Percentiles rank a stretch among this genome's conserved stretches.
Conservation (phyloP, 179 eudicot species). For the Silene coronaria region DNA sequence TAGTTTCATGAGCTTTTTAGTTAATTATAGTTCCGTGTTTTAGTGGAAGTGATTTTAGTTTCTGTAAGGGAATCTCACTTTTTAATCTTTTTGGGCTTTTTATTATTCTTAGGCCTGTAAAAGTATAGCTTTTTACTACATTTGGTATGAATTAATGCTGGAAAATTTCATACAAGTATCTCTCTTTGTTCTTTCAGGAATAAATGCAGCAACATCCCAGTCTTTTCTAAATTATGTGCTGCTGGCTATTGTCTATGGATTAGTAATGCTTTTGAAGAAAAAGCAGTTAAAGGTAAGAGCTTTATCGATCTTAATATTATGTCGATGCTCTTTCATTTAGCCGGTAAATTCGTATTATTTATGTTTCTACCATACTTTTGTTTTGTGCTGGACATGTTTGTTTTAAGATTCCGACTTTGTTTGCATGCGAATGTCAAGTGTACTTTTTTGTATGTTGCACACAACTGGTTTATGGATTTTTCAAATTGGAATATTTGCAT, state of each 20-base stretch:
- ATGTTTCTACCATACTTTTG: no score
- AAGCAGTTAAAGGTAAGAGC: conserved; percentile 47
- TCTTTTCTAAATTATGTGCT: conserved; percentile 62
- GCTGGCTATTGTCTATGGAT: conserved; percentile 60
- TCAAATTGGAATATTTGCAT: background rate
- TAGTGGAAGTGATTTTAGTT: background rate
- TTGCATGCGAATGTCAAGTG: background rate
- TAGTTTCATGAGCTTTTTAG: background rate
- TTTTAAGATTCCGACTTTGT: background rate
- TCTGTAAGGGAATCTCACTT: background rate
- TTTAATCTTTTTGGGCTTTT: background rate
- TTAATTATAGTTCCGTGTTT: conserved; percentile 9
- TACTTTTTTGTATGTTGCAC: background rate
- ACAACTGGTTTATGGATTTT: background rate
- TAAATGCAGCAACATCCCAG: conserved; percentile 76
- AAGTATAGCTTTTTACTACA: background rate
- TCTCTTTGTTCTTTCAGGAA: conserved; percentile 32
- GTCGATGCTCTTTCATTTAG: background rate
- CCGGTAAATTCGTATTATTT: background rate
- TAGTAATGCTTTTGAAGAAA: conserved; percentile 35
- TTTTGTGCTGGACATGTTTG: background rate
- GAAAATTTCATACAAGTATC: background rate
- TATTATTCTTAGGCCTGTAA: conserved; percentile 6
- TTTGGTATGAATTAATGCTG: conserved; percentile 9
- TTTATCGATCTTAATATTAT: background rate